Conservation (phyloP, 768 basidiomycete species). For the Dentipellis fragilis region DNA sequence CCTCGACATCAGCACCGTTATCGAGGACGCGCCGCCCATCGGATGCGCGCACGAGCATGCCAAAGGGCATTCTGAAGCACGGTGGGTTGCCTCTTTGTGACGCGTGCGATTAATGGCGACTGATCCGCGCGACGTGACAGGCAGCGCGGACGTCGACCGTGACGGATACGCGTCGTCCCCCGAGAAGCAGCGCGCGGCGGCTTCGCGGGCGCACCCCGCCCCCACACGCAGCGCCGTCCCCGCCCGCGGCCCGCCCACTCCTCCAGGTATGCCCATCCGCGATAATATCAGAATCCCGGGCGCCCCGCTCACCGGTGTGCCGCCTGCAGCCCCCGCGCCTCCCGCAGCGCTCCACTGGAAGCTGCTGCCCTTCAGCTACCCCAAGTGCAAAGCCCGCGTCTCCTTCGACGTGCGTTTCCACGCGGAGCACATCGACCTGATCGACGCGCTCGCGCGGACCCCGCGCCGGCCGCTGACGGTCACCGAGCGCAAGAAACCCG, state of each 20-base stretch:
- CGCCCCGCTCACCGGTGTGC: too few relatives aligned
- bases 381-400: slow-evolving; percentile 25
- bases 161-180: slow-evolving; percentile 18
- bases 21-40: neutral
- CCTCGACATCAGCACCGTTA: slow-evolving; percentile 1
- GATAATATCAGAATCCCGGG: too few relatives aligned
- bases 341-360: slow-evolving; percentile 38
- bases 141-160: slow-evolving; percentile 4
- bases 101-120: neutral
- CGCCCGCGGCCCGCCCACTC: too few relatives aligned
- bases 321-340: slow-evolving; percentile 12
- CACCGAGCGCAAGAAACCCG: slow-evolving; percentile 32
- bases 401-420: slow-evolving; percentile 36
- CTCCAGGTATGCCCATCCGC: too few relatives aligned
- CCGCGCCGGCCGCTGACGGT: slow-evolving; percentile 22
- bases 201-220: too few relatives aligned
- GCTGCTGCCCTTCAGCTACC: slow-evolving; percentile 29
- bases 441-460: slow-evolving; percentile 12
- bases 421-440: slow-evolving; percentile 22
- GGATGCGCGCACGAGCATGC: neutral
- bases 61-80: slow-evolving; percentile 13
- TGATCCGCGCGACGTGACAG: neutral
- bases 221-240: too few relatives aligned
- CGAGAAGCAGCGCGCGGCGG: slow-evolving; percentile 14
- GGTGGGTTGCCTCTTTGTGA: slow-evolving; percentile 1